Conservation (phyloP, 371 early-diverging fungal species). For the Sporodiniella umbellata region DNA sequence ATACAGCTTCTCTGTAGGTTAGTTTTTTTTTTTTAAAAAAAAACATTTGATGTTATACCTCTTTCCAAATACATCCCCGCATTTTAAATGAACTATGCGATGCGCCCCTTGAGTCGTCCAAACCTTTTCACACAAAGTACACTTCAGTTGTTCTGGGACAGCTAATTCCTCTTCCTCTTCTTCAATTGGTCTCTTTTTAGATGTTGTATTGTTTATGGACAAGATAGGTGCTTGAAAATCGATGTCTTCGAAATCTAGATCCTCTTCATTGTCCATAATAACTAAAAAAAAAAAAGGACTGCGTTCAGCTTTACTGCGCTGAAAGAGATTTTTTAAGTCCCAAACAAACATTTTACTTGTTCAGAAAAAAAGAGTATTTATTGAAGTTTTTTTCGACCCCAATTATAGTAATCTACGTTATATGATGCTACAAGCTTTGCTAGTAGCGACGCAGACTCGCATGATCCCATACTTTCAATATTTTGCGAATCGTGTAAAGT, state of each 20-base stretch:
- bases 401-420: not conserved
- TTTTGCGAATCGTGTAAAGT: not conserved
- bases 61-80: constrained; percentile 26
- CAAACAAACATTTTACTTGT: too few relatives aligned
- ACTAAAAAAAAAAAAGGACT: not conserved
- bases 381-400: not conserved
- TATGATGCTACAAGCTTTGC: not conserved
- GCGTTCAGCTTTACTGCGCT: too few relatives aligned
- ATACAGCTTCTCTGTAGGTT: constrained; percentile 2
- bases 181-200: not conserved
- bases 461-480: not conserved
- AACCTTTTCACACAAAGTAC: constrained; percentile 11
- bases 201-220: not conserved
- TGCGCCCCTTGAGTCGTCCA: constrained; percentile 17
- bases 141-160: not conserved
- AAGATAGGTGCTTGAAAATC: constrained; percentile 14
- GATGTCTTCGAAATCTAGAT: constrained; percentile 2
- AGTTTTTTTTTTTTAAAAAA: too few relatives aligned
- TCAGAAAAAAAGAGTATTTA: not conserved
- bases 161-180: constrained; percentile 1
- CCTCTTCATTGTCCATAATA: not conserved
- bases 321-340: too few relatives aligned
- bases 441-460: not conserved
- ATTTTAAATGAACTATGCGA: constrained; percentile 12
- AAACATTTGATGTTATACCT: constrained; percentile 5